Percentiles rank a stretch among this genome's conserved stretches.
Conservation (phyloP, 495 filamentous ascomycete genomes). For the Annulohypoxylon stygium region DNA sequence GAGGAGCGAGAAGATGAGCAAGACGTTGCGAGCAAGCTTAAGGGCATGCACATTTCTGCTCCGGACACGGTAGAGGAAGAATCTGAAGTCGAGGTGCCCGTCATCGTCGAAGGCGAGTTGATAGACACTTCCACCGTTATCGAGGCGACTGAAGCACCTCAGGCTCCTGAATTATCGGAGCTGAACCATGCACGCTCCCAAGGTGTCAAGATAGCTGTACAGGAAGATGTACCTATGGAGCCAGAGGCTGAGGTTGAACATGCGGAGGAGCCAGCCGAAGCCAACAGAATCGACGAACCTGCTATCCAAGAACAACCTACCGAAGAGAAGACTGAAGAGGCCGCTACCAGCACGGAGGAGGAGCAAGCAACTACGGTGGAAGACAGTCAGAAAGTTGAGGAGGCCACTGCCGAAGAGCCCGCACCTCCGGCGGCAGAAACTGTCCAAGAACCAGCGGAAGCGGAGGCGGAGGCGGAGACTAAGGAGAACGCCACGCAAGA, state of each 20-base stretch:
- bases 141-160: conserved; percentile 22
- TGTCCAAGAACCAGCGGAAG: conserved; percentile 31
- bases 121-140: conserved; percentile 35
- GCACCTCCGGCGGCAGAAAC: conserved; percentile 26
- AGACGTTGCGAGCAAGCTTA: conserved; percentile 57
- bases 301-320: conserved; percentile 44
- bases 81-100: conserved; percentile 57
- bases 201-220: conserved; percentile 30
- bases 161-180: conserved; percentile 21
- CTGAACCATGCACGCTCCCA: conserved; percentile 15
- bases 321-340: conserved; percentile 49
- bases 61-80: conserved; percentile 57
- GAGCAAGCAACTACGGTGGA: conserved; percentile 42
- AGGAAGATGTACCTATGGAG: conserved; percentile 44
- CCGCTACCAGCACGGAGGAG: conserved; percentile 34
- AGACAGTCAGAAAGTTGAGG: conserved; percentile 11
- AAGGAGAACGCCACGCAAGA: conserved; percentile 9
- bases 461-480: conserved; percentile 22
- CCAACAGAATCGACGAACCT: conserved; percentile 19
- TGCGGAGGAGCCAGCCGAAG: conserved; percentile 43
- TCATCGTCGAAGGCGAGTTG: conserved; percentile 58
- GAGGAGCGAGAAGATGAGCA: conserved; percentile 77
- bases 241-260: conserved; percentile 37
- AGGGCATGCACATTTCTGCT: conserved; percentile 57
- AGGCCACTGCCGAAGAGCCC: conserved; percentile 17